Conservation (phyloP, 805 yeast genomes). For the Yarrowia keelungensis region DNA sequence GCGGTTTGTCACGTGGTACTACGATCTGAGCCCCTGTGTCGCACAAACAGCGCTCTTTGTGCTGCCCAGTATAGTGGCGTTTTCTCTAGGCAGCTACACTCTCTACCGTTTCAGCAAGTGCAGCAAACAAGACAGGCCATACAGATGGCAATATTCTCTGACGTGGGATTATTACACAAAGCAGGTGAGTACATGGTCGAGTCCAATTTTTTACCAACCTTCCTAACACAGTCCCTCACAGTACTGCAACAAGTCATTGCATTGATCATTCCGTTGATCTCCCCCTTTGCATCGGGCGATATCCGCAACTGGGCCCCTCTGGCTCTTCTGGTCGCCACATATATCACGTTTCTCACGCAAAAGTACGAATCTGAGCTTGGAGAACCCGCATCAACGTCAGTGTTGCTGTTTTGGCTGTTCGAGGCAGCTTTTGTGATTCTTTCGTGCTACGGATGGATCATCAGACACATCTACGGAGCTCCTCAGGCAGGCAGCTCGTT, state of each 20-base stretch:
- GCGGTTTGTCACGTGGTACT: conserved; percentile 22
- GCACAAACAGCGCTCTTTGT: conserved; percentile 23
- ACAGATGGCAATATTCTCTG: conserved; percentile 12
- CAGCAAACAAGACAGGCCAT: conserved; percentile 11
- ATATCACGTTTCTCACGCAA: background rate
- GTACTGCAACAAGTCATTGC: background rate
- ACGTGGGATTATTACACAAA: conserved; percentile 22
- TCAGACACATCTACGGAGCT: conserved; percentile 11
- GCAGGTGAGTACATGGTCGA: conserved; percentile 12
- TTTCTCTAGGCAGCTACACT: background rate
- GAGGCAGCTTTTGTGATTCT: conserved; percentile 38
- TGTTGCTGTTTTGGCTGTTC: conserved; percentile 44
- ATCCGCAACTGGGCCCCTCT: conserved; percentile 37
- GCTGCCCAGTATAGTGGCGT: conserved; percentile 12
- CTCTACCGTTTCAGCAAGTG: background rate
- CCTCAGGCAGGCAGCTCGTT: background rate
- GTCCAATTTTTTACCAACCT: background rate
- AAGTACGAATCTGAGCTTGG: conserved; percentile 14
- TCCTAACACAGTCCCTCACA: conserved; percentile 14
- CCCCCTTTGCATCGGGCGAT: background rate
- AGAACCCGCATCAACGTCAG: conserved; percentile 41
- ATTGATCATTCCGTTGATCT: conserved; percentile 3
- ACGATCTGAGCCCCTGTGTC: conserved; percentile 33
- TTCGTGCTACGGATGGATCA: conserved; percentile 41
- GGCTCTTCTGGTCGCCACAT: conserved; percentile 17